Conservation (phyloP, 176 grass and related monocot species). For the Elaeis guineensis region DNA sequence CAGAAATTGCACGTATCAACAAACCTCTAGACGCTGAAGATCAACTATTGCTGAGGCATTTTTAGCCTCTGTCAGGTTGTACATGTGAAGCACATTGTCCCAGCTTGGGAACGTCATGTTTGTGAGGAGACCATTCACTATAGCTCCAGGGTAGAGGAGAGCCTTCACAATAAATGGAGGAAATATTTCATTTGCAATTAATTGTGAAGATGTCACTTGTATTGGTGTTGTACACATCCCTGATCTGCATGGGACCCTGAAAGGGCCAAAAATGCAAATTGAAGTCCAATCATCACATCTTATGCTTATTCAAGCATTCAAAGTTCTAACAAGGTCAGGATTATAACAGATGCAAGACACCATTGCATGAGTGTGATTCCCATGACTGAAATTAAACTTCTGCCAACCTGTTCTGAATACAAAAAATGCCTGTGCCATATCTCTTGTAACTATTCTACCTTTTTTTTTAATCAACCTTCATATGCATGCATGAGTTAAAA, state of each 20-base stretch:
- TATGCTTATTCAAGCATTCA: conserved; percentile 3
- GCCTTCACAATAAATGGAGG: conserved; percentile 66
- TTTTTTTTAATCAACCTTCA: too few species aligned
- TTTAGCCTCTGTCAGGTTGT: conserved; percentile 82
- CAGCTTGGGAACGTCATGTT: conserved; percentile 55
- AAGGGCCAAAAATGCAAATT: conserved; percentile 20
- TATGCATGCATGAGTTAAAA: too few species aligned
- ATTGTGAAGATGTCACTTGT: conserved; percentile 79
- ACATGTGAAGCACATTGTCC: conserved; percentile 59
- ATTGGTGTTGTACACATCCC: conserved; percentile 87
- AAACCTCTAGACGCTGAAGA: conserved; percentile 77
- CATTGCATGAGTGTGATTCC: too few species aligned
- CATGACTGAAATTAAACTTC: too few species aligned
- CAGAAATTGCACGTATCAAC: not conserved
- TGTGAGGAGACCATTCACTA: conserved; percentile 38
- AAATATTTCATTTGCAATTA: conserved; percentile 87
- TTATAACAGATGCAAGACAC: too few species aligned
- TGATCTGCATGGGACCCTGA: conserved; percentile 88
- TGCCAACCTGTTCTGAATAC: too few species aligned
- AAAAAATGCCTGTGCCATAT: too few species aligned
- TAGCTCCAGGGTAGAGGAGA: conserved; percentile 72
- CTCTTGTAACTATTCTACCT: too few species aligned
- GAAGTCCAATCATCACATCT: conserved; percentile 6
- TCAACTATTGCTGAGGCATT: conserved; percentile 70
- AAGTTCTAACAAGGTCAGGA: not conserved